Evolutionary conservation across 805 yeast genomes (phyloP).

Genomic region (Saitoella complicata): DNA sequence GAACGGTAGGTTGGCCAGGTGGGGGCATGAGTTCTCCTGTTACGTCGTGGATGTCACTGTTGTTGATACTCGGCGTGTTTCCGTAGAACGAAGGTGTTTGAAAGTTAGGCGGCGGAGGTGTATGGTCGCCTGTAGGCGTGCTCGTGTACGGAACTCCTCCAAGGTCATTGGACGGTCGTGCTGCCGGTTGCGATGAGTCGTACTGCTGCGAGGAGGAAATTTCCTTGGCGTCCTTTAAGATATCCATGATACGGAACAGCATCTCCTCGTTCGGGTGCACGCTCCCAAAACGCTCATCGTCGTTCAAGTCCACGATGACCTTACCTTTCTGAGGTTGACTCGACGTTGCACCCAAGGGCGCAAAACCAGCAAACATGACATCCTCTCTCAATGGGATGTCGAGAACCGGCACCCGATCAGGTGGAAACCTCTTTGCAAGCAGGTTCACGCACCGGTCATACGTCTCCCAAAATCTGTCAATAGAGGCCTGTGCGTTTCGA

Average conservation of each 20-base stretch:
- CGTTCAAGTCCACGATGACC: constrained; percentile 1
- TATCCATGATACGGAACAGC: constrained; percentile 6
- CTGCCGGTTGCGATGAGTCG: neutral
- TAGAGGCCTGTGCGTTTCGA: no score
- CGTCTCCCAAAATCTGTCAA: no score
- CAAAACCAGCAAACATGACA: constrained; percentile 9
- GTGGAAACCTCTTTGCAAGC: no score
- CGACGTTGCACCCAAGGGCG: constrained; percentile 6
- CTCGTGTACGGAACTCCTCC: neutral
- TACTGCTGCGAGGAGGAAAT: neutral
- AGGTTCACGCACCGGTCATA: no score
- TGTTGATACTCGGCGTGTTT: neutral
- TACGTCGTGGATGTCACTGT: neutral
- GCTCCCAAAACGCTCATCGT: constrained; percentile 6
- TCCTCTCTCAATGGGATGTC: constrained; percentile 11
- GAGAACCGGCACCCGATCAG: no score
- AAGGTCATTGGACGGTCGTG: neutral
- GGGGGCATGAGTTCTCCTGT: neutral
- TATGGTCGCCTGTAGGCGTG: constrained; percentile 1
- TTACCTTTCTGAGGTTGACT: constrained; percentile 6
- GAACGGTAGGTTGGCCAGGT: neutral
- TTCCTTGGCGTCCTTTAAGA: constrained; percentile 8
- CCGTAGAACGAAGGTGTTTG: neutral
- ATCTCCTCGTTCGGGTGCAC: constrained; percentile 8
- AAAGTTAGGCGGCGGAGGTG: constrained; percentile 4